Base-by-base conservation (phyloP, 2,329 filamentous ascomycete species). In the Exophiala lecanii-corni region DNA sequence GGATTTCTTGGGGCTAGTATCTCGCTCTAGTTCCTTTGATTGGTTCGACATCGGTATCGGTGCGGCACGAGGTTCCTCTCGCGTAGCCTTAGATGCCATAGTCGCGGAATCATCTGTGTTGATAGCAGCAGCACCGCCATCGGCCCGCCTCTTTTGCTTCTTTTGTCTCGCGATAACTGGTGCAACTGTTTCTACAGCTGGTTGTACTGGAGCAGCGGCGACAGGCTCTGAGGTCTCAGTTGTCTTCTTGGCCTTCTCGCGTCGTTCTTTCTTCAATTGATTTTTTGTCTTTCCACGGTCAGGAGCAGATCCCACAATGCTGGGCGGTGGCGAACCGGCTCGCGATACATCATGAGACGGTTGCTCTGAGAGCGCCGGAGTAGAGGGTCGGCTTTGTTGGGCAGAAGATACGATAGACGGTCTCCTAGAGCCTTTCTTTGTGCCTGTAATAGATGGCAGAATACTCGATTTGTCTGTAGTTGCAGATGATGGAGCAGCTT, bases 81-180 rank as follows among this genome's bases (percentile, higher is more conserved):
- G 7, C 6, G 36, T 9, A 39, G 19, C 10, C n/a, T 42, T 39
- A 16, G 16, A 28, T 25, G 4, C 28, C 15, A 20, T 12, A 17
- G 42, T 42, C 4, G 21, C 33, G 5, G 26, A 15, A 16, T 50
- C 47, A n/a, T 42, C 50, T 4, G 41, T 41, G 39, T 20, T 42
- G n/a, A n/a, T n/a, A 21, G 33, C 32, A 2, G 43, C 15, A 10
- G 47, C 26, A 40, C 44, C 47, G 25, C 37, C 46, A 9, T 44
- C 49, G 9, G 43, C 36, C 36, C 41, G 31, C 34, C 45, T 72
- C 59, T 71, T 73, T 17, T 69, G 68, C 52, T 74, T 82, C 56
- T 80, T 79, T 62, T 82, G 81, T 31, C 79, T 68, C 16, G 77
- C 77, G 44, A 81, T 62, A 32, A 83, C 81, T 0, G 79, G 79